Conservation (phyloP, 1,284 basidiomycete genomes). For the Papiliotrema laurentii region DNA sequence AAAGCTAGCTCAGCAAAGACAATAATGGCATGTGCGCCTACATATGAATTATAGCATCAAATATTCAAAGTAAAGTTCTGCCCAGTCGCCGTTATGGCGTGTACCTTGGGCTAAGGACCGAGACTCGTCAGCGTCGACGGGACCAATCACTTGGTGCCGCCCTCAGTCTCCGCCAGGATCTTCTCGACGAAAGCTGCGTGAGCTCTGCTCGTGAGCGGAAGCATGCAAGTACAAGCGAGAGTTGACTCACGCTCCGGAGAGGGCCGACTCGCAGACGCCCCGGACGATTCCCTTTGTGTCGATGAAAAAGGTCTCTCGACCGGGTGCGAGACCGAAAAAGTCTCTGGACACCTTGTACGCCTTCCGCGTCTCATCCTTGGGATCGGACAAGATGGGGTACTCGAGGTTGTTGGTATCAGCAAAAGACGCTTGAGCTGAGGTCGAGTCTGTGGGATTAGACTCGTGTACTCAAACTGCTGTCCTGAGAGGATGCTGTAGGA, state of each 20-base stretch:
- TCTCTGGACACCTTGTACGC: slow-evolving; percentile 62
- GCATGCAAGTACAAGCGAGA: not conserved
- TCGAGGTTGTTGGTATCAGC: slow-evolving; percentile 65
- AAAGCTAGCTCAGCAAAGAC: no score
- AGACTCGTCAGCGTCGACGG: no score
- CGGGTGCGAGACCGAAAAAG: slow-evolving; percentile 59
- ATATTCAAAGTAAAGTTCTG: no score
- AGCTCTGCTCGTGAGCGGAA: slow-evolving; percentile 41
- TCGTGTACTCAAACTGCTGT: not conserved
- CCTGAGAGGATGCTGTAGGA: not conserved
- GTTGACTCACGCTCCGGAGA: slow-evolving; percentile 1
- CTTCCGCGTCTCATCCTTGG: slow-evolving; percentile 58
- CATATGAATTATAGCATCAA: no score
- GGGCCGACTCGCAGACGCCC: slow-evolving; percentile 46
- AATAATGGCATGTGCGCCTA: no score
- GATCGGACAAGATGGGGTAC: slow-evolving; percentile 71
- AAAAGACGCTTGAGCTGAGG: slow-evolving; percentile 55
- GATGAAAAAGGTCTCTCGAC: slow-evolving; percentile 68
- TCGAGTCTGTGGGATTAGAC: not conserved
- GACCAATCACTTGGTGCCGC: not conserved
- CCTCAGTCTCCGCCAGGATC: slow-evolving; percentile 49
- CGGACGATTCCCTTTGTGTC: slow-evolving; percentile 63
- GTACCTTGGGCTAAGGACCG: no score
- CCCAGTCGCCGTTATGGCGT: no score
- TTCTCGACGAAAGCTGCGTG: slow-evolving; percentile 65